Percentiles rank a stretch among this genome's conserved stretches.
Evolutionary conservation across 2,329 filamentous ascomycete species (phyloP).

Genomic region (Colletotrichum sidae): DNA sequence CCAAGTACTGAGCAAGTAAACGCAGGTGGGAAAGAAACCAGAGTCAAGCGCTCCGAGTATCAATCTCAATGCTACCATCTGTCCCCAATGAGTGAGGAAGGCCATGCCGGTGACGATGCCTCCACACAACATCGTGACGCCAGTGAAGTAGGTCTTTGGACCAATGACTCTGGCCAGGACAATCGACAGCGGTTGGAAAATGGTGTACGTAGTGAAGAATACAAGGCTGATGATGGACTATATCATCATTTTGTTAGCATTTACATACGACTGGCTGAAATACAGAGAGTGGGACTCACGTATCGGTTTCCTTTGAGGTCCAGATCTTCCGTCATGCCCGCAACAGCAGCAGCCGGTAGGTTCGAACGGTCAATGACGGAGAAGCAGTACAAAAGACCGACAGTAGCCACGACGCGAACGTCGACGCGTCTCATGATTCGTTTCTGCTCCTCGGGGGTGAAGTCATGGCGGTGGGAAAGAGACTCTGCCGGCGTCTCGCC

Average conservation of each 20-base stretch:
- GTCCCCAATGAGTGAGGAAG: constrained; percentile 38
- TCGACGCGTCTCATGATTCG: constrained; percentile 44
- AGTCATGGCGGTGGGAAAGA: too few relatives aligned
- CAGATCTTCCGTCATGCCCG: constrained; percentile 37
- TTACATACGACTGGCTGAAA: background rate
- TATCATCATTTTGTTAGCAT: background rate
- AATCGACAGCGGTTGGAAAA: constrained; percentile 40
- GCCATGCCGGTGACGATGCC: constrained; percentile 41
- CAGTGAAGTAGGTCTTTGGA: constrained; percentile 39
- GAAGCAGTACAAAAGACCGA: constrained; percentile 39
- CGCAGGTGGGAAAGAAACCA: constrained; percentile 63
- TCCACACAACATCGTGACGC: constrained; percentile 40
- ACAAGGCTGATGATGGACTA: constrained; percentile 38
- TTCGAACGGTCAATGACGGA: constrained; percentile 40
- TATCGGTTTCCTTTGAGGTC: constrained; percentile 36
- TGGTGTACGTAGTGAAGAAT: constrained; percentile 41
- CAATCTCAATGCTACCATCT: constrained; percentile 37
- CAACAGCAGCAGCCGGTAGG: constrained; percentile 35
- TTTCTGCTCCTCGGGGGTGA: too few relatives aligned
- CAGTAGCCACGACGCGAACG: constrained; percentile 45
- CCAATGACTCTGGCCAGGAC: constrained; percentile 40
- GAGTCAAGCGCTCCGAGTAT: constrained; percentile 40
- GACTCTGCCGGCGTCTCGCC: too few relatives aligned
- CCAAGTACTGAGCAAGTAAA: constrained; percentile 73
- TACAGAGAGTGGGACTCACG: constrained; percentile 4